Evolutionary conservation across 257 asterid genomes (phyloP).

Genomic region (Craterostigma plantagineum): DNA sequence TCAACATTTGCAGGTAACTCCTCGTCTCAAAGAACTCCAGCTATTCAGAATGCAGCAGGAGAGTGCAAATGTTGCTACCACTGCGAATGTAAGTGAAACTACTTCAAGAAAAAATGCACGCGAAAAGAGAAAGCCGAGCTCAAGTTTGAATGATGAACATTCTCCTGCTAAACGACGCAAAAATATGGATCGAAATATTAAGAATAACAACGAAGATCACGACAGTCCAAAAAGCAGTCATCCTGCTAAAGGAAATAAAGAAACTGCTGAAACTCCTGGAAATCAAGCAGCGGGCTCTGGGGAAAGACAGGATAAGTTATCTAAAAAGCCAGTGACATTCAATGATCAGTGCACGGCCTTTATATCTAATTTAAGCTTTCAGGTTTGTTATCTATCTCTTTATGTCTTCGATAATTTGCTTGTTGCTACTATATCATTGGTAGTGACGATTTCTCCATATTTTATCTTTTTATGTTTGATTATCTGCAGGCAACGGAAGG

Average conservation of each 20-base stretch:
- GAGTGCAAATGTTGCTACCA: constrained; percentile 25
- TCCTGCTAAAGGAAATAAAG: constrained; percentile 21
- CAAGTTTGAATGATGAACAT: constrained; percentile 30
- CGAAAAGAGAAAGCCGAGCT: constrained; percentile 65
- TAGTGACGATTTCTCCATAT: constrained; percentile 3
- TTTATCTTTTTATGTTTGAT: constrained; percentile 3
- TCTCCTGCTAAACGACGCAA: constrained; percentile 56
- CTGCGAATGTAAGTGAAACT: constrained; percentile 33
- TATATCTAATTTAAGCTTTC: constrained; percentile 46
- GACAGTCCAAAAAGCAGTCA: constrained; percentile 16
- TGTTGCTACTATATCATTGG: constrained; percentile 6
- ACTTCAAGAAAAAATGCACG: constrained; percentile 24
- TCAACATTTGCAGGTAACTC: constrained; percentile 47
- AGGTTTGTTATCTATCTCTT: constrained; percentile 28
- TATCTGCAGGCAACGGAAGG: constrained; percentile 46
- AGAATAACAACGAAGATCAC: constrained; percentile 18
- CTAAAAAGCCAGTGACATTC: constrained; percentile 30
- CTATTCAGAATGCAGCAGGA: constrained; percentile 60
- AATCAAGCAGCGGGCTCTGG: constrained; percentile 20
- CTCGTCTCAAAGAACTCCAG: constrained; percentile 88
- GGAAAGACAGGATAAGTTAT: constrained; percentile 21
- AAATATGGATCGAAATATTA: constrained; percentile 23
- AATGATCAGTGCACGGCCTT: constrained; percentile 86
- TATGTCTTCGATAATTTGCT: constrained; percentile 1
- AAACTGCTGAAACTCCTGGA: constrained; percentile 15